Evolutionary conservation across 2,329 filamentous ascomycete genomes (phyloP), one percentile per base, ranked within the genome.

Genomic region (Colletotrichum sp.): DNA sequence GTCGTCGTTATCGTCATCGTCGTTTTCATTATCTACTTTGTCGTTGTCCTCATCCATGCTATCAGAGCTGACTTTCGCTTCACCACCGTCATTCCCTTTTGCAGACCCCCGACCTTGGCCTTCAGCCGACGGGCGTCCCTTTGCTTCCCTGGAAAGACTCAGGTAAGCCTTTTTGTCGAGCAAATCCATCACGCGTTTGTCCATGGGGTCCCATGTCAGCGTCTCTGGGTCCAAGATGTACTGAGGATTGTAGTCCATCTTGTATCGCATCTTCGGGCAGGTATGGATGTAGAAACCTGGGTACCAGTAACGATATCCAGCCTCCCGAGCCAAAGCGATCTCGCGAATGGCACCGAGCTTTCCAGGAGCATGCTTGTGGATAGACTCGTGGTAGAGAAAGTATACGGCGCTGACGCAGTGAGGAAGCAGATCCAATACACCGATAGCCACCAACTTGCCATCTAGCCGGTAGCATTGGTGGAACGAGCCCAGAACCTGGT

Each of bases 241-340:
- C 80, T 95, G 94, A 2, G 94, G 94, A 13, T 89, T 87, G 82
- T 94, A 97, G 80, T 96, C 93, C 73, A 93, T 93, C 86, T 97
- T 97, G 87, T 97, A 97, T 79, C 89, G 89, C 95, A 97, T 96
- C 86, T 97, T 97, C 69, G 90, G 88, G 80, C 94, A 96, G 70
- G 87, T 92, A 82, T 96, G 94, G 75, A 97, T 96, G 80, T 96
- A 97, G 83, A 92, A 96, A 8, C 95, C 93, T 8, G 89, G 93
- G 84, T 96, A 97, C 90, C 95, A 97, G 88, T 91, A 95, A 58
- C 89, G 85, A 79, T 96, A 96, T 0, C 91, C 93, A 8, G 87
- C 87, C 80, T 96, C 94, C 4, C 89, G 84, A 1, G 94, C 93
- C 32, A 97, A 83, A 0, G 92, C 88, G 76, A 95, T 94, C 83